phyloP scores from a whole-genome alignment of 2,329 filamentous ascomycete species.

The Alternaria longipes region DNA sequence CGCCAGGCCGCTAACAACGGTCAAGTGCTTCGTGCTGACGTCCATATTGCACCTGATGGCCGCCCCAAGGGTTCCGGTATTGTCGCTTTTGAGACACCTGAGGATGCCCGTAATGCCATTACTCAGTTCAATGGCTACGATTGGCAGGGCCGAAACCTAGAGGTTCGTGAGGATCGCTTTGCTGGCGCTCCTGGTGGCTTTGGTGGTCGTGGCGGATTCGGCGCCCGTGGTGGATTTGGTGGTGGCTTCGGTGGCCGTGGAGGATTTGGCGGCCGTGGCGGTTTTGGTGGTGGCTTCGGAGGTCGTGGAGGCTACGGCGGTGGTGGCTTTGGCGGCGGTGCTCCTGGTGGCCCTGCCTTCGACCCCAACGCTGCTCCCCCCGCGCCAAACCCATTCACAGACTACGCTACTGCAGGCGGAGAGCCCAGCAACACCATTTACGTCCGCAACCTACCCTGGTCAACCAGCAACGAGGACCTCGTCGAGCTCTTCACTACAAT shows the following conservation, averaged over 20 bases:
- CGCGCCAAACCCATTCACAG: slow-evolving; percentile 90
- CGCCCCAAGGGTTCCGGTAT: slow-evolving; percentile 97
- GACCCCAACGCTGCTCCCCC: slow-evolving; percentile 62
- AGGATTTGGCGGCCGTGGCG: slow-evolving; percentile 64
- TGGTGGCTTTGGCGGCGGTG: slow-evolving; percentile 54
- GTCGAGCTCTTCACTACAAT: slow-evolving; percentile 98
- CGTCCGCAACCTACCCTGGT: slow-evolving; percentile 98
- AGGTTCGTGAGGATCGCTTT: slow-evolving; percentile 96
- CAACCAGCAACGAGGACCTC: slow-evolving; percentile 96
- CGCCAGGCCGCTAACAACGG: slow-evolving; percentile 73
- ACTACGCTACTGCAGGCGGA: slow-evolving; percentile 85
- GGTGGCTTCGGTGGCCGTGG: slow-evolving; percentile 51
- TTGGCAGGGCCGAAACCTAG: slow-evolving; percentile 92
- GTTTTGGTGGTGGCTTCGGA: slow-evolving; percentile 60
- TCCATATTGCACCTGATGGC: slow-evolving; percentile 90
- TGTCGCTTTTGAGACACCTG: slow-evolving; percentile 92
- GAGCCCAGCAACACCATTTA: slow-evolving; percentile 88
- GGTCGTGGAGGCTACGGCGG: slow-evolving; percentile 36
- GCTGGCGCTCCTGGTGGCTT: slow-evolving; percentile 66
- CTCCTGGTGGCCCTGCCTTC: slow-evolving; percentile 48
- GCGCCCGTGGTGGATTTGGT: slow-evolving; percentile 19
- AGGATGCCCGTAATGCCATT: slow-evolving; percentile 95
- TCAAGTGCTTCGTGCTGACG: slow-evolving; percentile 88
- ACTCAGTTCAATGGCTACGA: slow-evolving; percentile 98
- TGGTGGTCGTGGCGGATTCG: slow-evolving; percentile 53